Percentiles rank a stretch among this genome's conserved stretches.
These are phyloP conservation scores for Massariosphaeria phaeospora DNA, from an alignment of 495 filamentous ascomycete species.

Conservation along the genomic window DNA sequence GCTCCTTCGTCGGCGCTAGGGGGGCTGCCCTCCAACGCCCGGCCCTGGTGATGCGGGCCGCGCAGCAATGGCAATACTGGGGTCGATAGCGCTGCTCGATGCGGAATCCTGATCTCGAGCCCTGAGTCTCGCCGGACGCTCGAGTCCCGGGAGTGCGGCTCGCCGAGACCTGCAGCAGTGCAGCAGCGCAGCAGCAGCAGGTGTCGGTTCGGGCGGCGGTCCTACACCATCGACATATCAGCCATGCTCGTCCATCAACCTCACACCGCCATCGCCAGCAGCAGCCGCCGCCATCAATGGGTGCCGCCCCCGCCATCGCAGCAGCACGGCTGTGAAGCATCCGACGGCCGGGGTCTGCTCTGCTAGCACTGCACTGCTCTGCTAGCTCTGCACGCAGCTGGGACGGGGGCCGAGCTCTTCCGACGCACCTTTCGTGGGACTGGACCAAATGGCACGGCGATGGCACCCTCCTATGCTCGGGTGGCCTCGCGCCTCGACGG, in stretches of 20 bases:
- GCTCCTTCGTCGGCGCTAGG: no score
- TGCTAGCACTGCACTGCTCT: not conserved
- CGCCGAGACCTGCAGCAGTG: no score
- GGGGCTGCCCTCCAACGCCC: no score
- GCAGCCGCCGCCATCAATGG: slow-evolving; percentile 5
- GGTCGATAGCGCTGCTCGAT: no score
- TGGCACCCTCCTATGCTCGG: not conserved
- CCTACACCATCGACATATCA: slow-evolving; percentile 26
- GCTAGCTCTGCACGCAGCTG: not conserved
- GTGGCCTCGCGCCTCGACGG: not conserved
- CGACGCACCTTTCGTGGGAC: slow-evolving; percentile 14
- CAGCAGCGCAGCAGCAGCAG: not conserved
- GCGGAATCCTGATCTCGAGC: no score
- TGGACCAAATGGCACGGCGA: not conserved
- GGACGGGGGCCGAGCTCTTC: slow-evolving; percentile 17
- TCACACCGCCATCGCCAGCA: not conserved
- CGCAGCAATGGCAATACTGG: no score
- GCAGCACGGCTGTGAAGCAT: slow-evolving; percentile 11
- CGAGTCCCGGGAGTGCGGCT: no score
- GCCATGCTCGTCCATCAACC: slow-evolving; percentile 27
- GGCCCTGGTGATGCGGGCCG: no score
- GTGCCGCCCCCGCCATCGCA: not conserved
- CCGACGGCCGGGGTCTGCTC: not conserved
- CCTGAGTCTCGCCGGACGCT: no score
- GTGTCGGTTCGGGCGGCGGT: slow-evolving; percentile 12